Percentiles rank a stretch among this genome's conserved stretches.
phyloP scores from a whole-genome alignment of 1,284 basidiomycete genomes.

The Puccinia coronata region DNA sequence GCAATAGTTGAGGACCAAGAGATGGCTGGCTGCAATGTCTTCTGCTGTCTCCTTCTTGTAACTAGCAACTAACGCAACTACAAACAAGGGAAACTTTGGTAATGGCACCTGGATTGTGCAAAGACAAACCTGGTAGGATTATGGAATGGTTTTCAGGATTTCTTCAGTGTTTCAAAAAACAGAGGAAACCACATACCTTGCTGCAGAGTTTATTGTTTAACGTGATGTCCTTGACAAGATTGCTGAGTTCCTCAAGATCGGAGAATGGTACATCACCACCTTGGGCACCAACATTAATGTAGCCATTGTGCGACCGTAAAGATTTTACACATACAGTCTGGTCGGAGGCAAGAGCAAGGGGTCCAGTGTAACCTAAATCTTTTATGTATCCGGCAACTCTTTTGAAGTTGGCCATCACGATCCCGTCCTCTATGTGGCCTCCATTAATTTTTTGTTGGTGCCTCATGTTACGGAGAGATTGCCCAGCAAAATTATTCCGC shows the following conservation, averaged over 20 bases:
- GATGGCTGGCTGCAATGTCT: constrained; percentile 2
- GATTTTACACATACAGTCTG: constrained; percentile 20
- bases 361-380: constrained; percentile 7
- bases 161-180: no score
- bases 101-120: constrained; percentile 28
- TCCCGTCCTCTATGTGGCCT: constrained; percentile 10
- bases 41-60: constrained; percentile 13
- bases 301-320: background rate
- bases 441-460: background rate
- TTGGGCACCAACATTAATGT: constrained; percentile 30
- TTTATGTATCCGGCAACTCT: background rate
- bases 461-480: background rate
- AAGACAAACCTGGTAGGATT: background rate
- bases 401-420: constrained; percentile 12
- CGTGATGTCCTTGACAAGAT: background rate
- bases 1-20: background rate
- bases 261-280: constrained; percentile 7
- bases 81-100: constrained; percentile 17
- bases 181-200: background rate
- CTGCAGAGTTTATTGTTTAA: background rate
- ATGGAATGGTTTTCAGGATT: background rate
- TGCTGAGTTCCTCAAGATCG: background rate
- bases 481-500: background rate
- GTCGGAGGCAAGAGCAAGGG: constrained; percentile 18
- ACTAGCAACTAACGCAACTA: constrained; percentile 24